These are phyloP conservation scores for Malassezia arunalokei DNA, from an alignment of 1,284 basidiomycete genomes.

Conservation along the genomic window DNA sequence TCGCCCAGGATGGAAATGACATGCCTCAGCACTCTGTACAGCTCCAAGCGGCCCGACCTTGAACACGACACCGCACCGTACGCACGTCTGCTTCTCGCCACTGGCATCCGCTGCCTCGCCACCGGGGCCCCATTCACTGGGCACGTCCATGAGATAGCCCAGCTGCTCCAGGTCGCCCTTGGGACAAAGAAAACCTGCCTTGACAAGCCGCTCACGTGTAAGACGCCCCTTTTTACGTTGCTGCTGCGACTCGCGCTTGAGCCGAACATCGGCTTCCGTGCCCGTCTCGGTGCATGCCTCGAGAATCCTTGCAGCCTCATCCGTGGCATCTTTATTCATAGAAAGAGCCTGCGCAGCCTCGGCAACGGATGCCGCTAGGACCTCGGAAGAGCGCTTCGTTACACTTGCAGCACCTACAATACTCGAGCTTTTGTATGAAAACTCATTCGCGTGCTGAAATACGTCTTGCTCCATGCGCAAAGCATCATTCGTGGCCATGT, in stretches of 20 bases:
- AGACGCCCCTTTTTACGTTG: slow-evolving; percentile 18
- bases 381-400: slow-evolving; percentile 20
- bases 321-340: not conserved
- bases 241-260: slow-evolving; percentile 18
- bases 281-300: slow-evolving; percentile 27
- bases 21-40: slow-evolving; percentile 22
- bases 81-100: slow-evolving; percentile 29
- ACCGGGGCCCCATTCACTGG: slow-evolving; percentile 22
- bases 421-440: slow-evolving; percentile 24
- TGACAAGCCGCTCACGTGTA: slow-evolving; percentile 17
- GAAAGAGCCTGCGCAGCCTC: slow-evolving; percentile 2
- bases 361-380: slow-evolving; percentile 11
- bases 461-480: slow-evolving; percentile 23
- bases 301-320: not conserved
- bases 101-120: slow-evolving; percentile 18
- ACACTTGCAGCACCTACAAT: slow-evolving; percentile 26
- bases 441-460: slow-evolving; percentile 18
- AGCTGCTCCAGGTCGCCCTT: slow-evolving; percentile 21
- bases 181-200: slow-evolving; percentile 27
- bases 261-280: slow-evolving; percentile 21
- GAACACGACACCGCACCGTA: slow-evolving; percentile 30
- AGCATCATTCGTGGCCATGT: slow-evolving; percentile 20
- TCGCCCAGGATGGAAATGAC: slow-evolving; percentile 24
- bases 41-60: slow-evolving; percentile 24
- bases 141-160: slow-evolving; percentile 24